Conservation (phyloP, 2,329 filamentous ascomycete genomes). For the Neospermospora avenae region DNA sequence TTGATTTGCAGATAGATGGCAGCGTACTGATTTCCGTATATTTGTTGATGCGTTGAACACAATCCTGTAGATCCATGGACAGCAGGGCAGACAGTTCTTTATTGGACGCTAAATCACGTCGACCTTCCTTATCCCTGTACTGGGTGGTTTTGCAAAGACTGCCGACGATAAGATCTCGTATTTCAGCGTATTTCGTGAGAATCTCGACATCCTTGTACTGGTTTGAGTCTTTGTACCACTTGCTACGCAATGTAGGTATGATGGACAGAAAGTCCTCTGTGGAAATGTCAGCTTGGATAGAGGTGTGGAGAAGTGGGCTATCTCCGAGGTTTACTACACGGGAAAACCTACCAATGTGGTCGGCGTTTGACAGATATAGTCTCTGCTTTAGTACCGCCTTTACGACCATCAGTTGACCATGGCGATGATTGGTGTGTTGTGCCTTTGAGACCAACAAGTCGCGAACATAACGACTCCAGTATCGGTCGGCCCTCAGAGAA, state of each 20-base stretch:
- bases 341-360: not conserved
- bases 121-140: not conserved
- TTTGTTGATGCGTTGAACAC: not conserved
- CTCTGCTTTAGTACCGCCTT: slow-evolving; percentile 40
- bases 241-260: not conserved
- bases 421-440: slow-evolving; percentile 49
- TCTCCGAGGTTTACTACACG: no score
- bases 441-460: slow-evolving; percentile 25
- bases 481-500: slow-evolving; percentile 53
- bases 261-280: not conserved
- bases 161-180: not conserved
- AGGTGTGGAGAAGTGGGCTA: not conserved
- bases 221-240: not conserved
- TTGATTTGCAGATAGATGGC: not conserved
- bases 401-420: slow-evolving; percentile 55
- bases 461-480: slow-evolving; percentile 46
- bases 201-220: not conserved
- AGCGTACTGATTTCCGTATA: not conserved
- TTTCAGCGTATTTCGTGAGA: not conserved
- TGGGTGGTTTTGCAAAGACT: not conserved
- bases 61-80: not conserved
- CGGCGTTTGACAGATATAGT: not conserved
- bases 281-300: not conserved
- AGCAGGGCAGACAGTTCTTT: not conserved
- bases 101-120: not conserved